These are phyloP conservation scores for Coelastrella sp. DNA, from an alignment of 139 green algal genomes.

Conservation along the genomic window DNA sequence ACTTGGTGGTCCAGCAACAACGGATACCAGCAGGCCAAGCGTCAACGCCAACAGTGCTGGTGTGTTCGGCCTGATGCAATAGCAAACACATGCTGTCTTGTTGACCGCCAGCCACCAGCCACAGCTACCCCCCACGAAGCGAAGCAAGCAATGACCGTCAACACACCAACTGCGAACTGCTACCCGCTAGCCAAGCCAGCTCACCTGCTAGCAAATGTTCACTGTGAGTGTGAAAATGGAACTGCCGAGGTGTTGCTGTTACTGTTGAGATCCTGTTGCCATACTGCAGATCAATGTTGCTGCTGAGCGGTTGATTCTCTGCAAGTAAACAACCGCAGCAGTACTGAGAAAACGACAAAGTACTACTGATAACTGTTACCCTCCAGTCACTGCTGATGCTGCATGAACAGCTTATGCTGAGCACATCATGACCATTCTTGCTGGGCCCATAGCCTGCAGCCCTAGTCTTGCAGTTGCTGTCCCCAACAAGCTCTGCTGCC, in stretches of 20 bases:
- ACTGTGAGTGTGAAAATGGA: conserved; percentile 28
- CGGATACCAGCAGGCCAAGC: not conserved
- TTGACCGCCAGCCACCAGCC: not conserved
- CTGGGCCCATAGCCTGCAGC: too few relatives aligned
- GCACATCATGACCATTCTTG: too few relatives aligned
- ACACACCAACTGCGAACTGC: not conserved
- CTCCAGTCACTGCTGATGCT: not conserved
- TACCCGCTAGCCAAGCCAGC: not conserved
- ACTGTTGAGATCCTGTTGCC: not conserved
- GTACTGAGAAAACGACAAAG: not conserved
- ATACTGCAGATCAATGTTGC: not conserved
- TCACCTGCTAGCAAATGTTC: conserved; percentile 22
- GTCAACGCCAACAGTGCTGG: not conserved
- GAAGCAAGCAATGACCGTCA: not conserved
- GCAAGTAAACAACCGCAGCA: not conserved
- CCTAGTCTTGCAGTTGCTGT: not conserved
- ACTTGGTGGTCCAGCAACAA: not conserved
- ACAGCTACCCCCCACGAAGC: not conserved
- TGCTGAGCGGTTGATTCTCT: not conserved
- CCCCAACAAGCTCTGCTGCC: not conserved
- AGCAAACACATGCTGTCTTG: too few relatives aligned
- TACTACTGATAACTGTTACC: not conserved
- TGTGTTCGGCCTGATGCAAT: too few relatives aligned
- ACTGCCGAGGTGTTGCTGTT: not conserved
- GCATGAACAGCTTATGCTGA: not conserved